Conservation (phyloP, 2,329 filamentous ascomycete species). For the Fonsecaea pedrosoi region DNA sequence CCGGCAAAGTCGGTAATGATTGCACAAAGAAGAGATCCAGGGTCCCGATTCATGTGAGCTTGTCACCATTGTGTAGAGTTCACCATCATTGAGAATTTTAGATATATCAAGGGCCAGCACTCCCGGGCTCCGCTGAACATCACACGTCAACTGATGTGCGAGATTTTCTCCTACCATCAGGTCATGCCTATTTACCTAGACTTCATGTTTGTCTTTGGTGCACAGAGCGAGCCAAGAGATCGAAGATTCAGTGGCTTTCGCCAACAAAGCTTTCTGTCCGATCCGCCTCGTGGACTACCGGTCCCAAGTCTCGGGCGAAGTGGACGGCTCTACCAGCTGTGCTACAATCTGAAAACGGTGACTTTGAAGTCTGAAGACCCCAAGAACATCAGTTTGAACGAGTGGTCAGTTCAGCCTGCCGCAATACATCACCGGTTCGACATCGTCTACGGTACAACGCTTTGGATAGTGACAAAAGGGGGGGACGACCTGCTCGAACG, state of each 20-base stretch:
- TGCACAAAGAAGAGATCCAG: neutral
- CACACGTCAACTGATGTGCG: conserved; percentile 39
- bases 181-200: conserved; percentile 52
- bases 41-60: neutral
- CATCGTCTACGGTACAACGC: conserved; percentile 43
- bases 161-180: conserved; percentile 46
- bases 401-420: conserved; percentile 39
- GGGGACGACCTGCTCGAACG: conserved; percentile 41
- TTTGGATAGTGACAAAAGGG: conserved; percentile 54
- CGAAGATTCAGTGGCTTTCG: conserved; percentile 49
- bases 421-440: conserved; percentile 53
- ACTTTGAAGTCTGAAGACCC: conserved; percentile 24
- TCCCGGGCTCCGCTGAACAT: conserved; percentile 26
- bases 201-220: conserved; percentile 50
- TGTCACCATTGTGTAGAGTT: neutral
- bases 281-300: conserved; percentile 48
- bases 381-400: conserved; percentile 27
- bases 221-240: conserved; percentile 43
- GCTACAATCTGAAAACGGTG: conserved; percentile 49
- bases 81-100: neutral
- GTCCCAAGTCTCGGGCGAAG: conserved; percentile 46
- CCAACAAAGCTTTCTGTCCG: conserved; percentile 45
- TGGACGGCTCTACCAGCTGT: conserved; percentile 47
- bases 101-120: conserved; percentile 10
- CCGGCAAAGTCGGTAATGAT: neutral